Base-by-base conservation (phyloP, 495 filamentous ascomycete species). In the Cercophora samala region DNA sequence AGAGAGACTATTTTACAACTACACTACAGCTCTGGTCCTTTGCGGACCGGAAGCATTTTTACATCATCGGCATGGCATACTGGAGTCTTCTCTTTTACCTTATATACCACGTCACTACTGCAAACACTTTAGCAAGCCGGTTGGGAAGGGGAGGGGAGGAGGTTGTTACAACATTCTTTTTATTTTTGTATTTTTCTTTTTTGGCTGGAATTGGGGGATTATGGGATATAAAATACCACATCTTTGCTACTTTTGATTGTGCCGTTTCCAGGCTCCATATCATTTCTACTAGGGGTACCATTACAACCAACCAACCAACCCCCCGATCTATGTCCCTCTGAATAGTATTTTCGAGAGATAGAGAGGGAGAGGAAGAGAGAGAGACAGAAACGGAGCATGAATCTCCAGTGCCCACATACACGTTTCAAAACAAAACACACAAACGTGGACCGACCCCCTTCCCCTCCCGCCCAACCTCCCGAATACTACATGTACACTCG, bases 1-100 rank as follows among this genome's bases (percentile, higher is more conserved):
- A 61, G 32, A 9, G n/a, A 61, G 42, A 53, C 19, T 53, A 24
- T 53, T 64, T 15, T 32, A 56, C 54, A 42, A 42, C 18, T 55
- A 46, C 37, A 46, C 37, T 18, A 17, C 37, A 17, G 37, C 37
- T 46, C n/a, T 46, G 37, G 37, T 46, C 37, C 37, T 46, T n/a
- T 46, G 37, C 37, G 37, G 37, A 46, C 37, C 13, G 37, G 37
- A 11, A 46, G 37, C 37, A 46, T 46, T 13, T 13, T 13, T 46
- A 46, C 15, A 46, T 11, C 37, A 46, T 13, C 11, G 37, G 37
- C 37, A 46, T 46, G 37, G 37, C 5, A 46, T 29, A 46, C 37
- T 46, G 37, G 37, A 46, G 37, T 46, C 11, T 46, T 9, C 11
- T 46, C 26, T 18, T 46, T 46, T 46, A 11, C 13, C 37, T 13